Evolutionary conservation across 2,329 filamentous ascomycete species (phyloP).

Genomic region (Lecanicillium sp.): DNA sequence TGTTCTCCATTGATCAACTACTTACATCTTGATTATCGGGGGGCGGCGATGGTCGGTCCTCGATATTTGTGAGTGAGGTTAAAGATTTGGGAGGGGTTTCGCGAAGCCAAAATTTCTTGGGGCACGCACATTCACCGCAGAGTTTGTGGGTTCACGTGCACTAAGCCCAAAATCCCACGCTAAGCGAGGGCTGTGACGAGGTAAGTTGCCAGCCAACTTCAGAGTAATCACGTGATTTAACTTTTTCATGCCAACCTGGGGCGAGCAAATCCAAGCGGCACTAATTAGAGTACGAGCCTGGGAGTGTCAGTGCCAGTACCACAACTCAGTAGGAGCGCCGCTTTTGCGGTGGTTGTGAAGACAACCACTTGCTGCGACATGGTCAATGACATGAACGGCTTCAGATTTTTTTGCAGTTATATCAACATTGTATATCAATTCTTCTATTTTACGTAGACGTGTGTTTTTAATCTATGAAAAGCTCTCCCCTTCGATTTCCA

Average conservation of each 20-base stretch:
- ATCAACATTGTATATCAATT: background rate
- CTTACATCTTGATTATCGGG: slow-evolving; percentile 42
- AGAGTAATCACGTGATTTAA: slow-evolving; percentile 20
- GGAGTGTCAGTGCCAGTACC: too few relatives aligned
- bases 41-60: slow-evolving; percentile 36
- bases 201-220: slow-evolving; percentile 18
- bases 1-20: slow-evolving; percentile 17
- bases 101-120: slow-evolving; percentile 34
- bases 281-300: too few relatives aligned
- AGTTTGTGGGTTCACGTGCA: slow-evolving; percentile 40
- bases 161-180: slow-evolving; percentile 25
- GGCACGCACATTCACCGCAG: slow-evolving; percentile 29
- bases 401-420: background rate
- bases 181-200: slow-evolving; percentile 37
- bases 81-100: slow-evolving; percentile 34
- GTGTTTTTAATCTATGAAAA: slow-evolving; percentile 32
- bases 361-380: too few relatives aligned
- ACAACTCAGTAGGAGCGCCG: background rate
- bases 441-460: background rate
- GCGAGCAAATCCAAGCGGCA: too few relatives aligned
- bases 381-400: too few relatives aligned
- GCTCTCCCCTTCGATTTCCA: slow-evolving; percentile 66
- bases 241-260: too few relatives aligned
- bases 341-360: too few relatives aligned
- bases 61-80: slow-evolving; percentile 31